Percentiles rank a stretch among this genome's conserved stretches.
Evolutionary conservation across 768 basidiomycete species (phyloP).

Genomic region (Pisolithus orientalis): DNA sequence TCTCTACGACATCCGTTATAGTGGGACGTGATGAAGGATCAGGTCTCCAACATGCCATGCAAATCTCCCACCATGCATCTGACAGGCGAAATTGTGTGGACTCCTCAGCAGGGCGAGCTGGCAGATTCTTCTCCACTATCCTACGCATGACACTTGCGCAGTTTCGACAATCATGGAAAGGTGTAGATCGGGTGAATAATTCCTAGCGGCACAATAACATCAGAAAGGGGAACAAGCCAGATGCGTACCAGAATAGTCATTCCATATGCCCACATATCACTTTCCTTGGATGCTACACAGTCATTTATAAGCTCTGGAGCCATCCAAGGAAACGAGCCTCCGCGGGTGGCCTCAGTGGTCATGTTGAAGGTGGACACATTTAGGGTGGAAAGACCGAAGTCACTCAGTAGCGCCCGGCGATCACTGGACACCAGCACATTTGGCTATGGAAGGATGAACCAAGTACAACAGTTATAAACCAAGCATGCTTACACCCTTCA

Average conservation of each 20-base stretch:
- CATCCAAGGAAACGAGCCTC: not conserved
- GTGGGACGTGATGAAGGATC: not conserved
- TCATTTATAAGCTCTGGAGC: not conserved
- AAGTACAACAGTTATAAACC: not conserved
- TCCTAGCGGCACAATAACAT: not conserved
- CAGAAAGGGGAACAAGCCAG: not conserved
- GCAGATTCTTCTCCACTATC: not conserved
- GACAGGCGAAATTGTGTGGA: not conserved
- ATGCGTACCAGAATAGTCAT: not conserved
- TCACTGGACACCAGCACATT: not conserved
- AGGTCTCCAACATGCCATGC: not conserved
- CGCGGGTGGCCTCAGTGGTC: not conserved
- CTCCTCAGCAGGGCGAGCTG: not conserved
- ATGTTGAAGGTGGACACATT: not conserved
- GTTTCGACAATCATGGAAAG: not conserved
- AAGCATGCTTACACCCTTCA: not conserved
- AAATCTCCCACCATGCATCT: not conserved
- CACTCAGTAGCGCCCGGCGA: not conserved
- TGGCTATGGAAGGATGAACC: not conserved
- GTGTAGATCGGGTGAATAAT: not conserved
- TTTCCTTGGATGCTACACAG: not conserved
- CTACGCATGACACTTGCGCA: not conserved
- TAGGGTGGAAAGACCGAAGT: not conserved
- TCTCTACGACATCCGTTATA: slow-evolving; percentile 4
- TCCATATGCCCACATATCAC: not conserved